These are phyloP conservation scores for Mitragyna speciosa DNA, from an alignment of 257 asterid genomes.

Conservation along the genomic window DNA sequence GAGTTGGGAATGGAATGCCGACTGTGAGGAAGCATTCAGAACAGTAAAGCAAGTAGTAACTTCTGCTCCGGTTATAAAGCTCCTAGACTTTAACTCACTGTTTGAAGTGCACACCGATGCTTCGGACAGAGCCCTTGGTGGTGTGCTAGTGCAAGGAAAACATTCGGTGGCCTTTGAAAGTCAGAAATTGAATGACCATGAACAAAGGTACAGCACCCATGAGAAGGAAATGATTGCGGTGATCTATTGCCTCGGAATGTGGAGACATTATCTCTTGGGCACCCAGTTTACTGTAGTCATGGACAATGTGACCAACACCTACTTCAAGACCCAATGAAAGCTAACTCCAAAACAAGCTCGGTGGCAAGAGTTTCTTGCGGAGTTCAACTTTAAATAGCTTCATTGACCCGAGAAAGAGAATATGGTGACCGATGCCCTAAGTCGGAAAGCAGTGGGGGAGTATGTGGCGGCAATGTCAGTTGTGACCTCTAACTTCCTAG, in stretches of 20 bases:
- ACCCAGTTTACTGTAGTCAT: background rate
- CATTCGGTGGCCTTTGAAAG: background rate
- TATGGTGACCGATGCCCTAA: background rate
- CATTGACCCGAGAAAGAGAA: background rate
- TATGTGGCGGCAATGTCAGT: background rate
- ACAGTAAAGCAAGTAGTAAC: too few relatives aligned
- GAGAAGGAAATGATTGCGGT: background rate
- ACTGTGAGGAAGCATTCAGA: background rate
- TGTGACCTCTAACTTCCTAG: background rate
- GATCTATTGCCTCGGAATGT: too few relatives aligned
- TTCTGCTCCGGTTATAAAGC: background rate
- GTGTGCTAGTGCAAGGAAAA: background rate
- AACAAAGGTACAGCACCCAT: background rate
- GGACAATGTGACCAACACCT: conserved; percentile 1
- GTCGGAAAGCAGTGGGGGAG: background rate
- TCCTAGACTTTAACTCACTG: background rate
- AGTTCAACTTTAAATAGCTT: conserved; percentile 14
- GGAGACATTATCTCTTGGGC: background rate
- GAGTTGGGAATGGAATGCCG: background rate
- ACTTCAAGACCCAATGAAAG: background rate
- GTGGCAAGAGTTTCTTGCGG: too few relatives aligned
- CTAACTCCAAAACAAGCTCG: conserved; percentile 2
- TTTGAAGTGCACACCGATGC: conserved; percentile 18
- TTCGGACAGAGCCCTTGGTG: background rate
- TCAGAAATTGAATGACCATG: background rate